phyloP scores from a whole-genome alignment of 1,284 basidiomycete genomes.

The Ustanciosporium gigantosporum region DNA sequence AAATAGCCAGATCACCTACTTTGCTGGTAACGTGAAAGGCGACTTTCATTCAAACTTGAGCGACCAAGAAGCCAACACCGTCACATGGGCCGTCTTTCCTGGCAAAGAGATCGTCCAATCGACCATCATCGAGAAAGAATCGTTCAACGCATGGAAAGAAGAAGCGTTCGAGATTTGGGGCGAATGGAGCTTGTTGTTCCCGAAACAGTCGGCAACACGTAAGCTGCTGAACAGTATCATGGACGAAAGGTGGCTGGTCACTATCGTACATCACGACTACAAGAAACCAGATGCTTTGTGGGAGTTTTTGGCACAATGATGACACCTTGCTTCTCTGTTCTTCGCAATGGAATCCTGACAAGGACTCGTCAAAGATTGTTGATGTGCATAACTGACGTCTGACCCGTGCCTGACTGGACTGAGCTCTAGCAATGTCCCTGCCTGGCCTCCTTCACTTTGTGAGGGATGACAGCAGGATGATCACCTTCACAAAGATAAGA shows the following conservation, averaged over 20 bases:
- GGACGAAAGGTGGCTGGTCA: constrained; percentile 84
- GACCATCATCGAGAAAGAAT: constrained; percentile 63
- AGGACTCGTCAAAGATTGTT: too few species aligned
- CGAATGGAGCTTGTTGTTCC: constrained; percentile 88
- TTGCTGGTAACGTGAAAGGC: constrained; percentile 73
- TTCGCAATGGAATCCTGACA: too few species aligned
- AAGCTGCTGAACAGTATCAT: constrained; percentile 73
- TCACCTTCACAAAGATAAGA: too few species aligned
- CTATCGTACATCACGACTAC: constrained; percentile 91
- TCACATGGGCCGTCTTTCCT: constrained; percentile 64
- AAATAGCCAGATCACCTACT: constrained; percentile 75
- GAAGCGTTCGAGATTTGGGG: constrained; percentile 96
- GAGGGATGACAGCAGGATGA: too few species aligned
- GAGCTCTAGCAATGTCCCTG: too few species aligned
- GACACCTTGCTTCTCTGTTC: not conserved
- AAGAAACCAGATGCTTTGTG: constrained; percentile 80
- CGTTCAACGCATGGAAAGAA: constrained; percentile 68
- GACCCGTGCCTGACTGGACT: too few species aligned
- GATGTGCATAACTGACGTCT: too few species aligned
- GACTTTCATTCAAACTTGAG: constrained; percentile 60
- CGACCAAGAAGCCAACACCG: constrained; percentile 62
- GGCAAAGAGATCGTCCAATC: constrained; percentile 64
- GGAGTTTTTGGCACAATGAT: constrained; percentile 59
- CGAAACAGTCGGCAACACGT: constrained; percentile 74
- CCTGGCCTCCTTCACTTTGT: too few species aligned